A percentile compares a stretch with the other conserved stretches of the same genome.
Evolutionary conservation across 2,329 filamentous ascomycete species (phyloP).

Genomic region (Madurella fahalii): DNA sequence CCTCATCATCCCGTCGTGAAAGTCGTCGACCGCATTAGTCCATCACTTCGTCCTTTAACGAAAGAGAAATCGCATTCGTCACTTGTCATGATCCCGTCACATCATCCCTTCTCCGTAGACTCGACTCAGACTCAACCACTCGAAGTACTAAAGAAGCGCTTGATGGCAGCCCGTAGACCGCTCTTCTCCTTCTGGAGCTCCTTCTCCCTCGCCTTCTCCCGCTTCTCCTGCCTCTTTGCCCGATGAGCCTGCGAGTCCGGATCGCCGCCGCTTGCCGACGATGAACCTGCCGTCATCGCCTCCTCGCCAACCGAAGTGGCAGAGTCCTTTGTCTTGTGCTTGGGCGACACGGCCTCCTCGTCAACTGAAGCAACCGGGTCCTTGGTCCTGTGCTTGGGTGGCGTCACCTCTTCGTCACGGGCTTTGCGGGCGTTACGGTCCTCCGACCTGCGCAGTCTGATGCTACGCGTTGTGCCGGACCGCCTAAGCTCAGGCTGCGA

Average conservation of each 20-base stretch:
- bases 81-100: background rate
- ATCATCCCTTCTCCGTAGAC: background rate
- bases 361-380: conserved; percentile 16
- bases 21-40: conserved; percentile 1
- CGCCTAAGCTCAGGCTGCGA: conserved; percentile 23
- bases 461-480: conserved; percentile 22
- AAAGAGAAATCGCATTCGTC: conserved; percentile 2
- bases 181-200: conserved; percentile 21
- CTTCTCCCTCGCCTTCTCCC: conserved; percentile 21
- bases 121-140: background rate
- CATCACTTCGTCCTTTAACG: background rate
- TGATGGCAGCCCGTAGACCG: conserved; percentile 25
- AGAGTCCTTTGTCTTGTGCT: conserved; percentile 16
- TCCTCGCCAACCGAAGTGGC: conserved; percentile 14
- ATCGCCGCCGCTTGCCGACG: conserved; percentile 14
- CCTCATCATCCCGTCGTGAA: background rate
- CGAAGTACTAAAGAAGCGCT: conserved; percentile 24
- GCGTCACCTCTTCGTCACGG: conserved; percentile 10
- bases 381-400: conserved; percentile 6
- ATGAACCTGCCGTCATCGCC: conserved; percentile 6
- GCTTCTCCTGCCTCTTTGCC: conserved; percentile 24
- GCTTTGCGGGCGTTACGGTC: conserved; percentile 12
- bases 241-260: conserved; percentile 19
- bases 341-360: background rate
- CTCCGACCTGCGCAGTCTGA: conserved; percentile 20